Conservation (phyloP, 148 eudicot species). For the Vaccinium myrtillus region DNA sequence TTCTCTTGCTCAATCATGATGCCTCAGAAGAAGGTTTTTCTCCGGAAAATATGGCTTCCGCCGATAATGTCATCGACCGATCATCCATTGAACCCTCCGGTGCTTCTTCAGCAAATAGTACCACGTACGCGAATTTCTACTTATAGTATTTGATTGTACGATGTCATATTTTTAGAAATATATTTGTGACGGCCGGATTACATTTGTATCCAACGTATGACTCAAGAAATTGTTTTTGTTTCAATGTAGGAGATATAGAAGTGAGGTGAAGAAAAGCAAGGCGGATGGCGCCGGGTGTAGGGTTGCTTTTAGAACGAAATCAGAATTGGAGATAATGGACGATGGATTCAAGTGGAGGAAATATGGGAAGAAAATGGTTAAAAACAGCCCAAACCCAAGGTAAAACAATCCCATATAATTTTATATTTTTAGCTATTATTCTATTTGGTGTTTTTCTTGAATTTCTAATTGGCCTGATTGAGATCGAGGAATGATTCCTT, state of each 20-base stretch:
- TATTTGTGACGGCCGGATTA: no score
- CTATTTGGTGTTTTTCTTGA: background rate
- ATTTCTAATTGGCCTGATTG: background rate
- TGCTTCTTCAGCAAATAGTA: conserved; percentile 1
- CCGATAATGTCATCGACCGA: background rate
- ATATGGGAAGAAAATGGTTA: conserved; percentile 23
- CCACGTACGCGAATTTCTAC: background rate
- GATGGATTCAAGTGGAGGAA: conserved; percentile 22
- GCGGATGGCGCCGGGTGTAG: background rate
- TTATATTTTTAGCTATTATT: no score
- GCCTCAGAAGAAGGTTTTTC: conserved; percentile 2
- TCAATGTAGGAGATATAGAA: background rate
- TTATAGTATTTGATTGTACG: no score
- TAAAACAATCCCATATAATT: background rate
- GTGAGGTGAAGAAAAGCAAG: background rate
- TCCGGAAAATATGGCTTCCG: background rate
- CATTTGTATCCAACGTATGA: background rate
- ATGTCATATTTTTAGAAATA: no score
- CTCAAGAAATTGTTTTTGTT: background rate
- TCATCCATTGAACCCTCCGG: background rate
- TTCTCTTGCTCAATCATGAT: background rate
- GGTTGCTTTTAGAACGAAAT: conserved; percentile 13
- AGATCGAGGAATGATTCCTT: no score
- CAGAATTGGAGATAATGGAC: conserved; percentile 9
- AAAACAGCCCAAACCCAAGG: conserved; percentile 20